Conservation (phyloP, 2,329 filamentous ascomycete species). For the Alternaria dauci region DNA sequence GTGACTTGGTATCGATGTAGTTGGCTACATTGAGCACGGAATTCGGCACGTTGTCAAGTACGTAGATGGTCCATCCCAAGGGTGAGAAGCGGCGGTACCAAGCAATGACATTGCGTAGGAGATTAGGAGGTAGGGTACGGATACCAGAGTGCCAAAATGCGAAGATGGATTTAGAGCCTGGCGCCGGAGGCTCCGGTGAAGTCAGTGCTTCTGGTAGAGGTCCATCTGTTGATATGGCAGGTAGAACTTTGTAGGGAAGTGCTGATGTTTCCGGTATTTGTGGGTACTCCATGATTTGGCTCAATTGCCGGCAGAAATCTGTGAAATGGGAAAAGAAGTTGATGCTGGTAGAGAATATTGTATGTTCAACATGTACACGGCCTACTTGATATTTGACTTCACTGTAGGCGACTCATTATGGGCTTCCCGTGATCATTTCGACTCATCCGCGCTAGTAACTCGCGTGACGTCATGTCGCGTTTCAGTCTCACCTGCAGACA, state of each 20-base stretch:
- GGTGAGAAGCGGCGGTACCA: constrained; percentile 64
- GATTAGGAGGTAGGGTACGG: constrained; percentile 60
- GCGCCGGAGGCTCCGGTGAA: constrained; percentile 47
- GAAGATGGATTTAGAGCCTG: constrained; percentile 63
- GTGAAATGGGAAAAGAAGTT: background rate
- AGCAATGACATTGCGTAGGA: constrained; percentile 61
- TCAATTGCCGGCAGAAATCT: background rate
- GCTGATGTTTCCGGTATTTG: background rate
- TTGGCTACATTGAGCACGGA: constrained; percentile 60
- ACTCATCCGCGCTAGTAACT: constrained; percentile 2
- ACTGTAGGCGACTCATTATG: background rate
- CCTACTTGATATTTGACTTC: background rate
- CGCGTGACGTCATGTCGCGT: background rate
- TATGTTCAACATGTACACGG: background rate
- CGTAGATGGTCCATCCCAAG: constrained; percentile 63
- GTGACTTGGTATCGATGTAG: constrained; percentile 59
- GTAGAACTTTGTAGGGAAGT: background rate
- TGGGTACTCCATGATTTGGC: background rate
- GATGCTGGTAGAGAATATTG: background rate
- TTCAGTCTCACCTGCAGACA: background rate
- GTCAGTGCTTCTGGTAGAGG: constrained; percentile 20
- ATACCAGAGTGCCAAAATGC: constrained; percentile 67
- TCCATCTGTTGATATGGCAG: background rate
- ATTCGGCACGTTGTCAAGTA: constrained; percentile 56
- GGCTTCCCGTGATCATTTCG: background rate